Evolutionary conservation across 1,139 yeast species (phyloP), one percentile per base, ranked within the genome.

Genomic region (Pneumocystis sp.): DNA sequence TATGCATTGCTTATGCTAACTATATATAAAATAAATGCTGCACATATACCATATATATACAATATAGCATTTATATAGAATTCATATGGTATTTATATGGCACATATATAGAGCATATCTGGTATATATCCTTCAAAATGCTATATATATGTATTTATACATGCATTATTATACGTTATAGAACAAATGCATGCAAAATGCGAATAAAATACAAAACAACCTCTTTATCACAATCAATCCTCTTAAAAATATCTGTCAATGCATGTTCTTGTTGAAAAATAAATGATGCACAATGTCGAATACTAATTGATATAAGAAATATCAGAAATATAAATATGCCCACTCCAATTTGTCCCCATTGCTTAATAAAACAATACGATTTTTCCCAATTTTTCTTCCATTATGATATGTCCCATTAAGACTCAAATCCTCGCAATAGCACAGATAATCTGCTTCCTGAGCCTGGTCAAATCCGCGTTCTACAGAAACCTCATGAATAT

Each of bases 361-460:
- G 12, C 75, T 72, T 44, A 85, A 73, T 7, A 84, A 66, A 6
- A 73, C 76, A 0, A 78, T 75, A 12, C 73, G 69, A 57, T 76
- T 74, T 62, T 73, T 73, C 7, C 75, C 75, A 45, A 82, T 65
- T 39, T 72, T 70, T 2, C 61, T 56, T 0, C 77, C 79, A 70
- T 84, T 83, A 4, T 83, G 71, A 62, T 71, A 75, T 0, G 83
- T 79, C 1, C 87, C 87, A 73, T 85, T 85, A 61, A 80, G 72
- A 1, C 88, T 83, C 0, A 73, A 67, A 69, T 84, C 87, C 67
- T 78, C 79, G 25, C 85, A 69, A 70, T 84, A 85, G 80, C 78
- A 39, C 29, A 39, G 25, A 7, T 42, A 40, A 12, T 59, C 45
- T 8, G 37, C 12, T 42, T 59, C 44, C 17, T 39, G 45, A 3